Conservation (phyloP, 768 basidiomycete species). For the Boletellus emodensis region DNA sequence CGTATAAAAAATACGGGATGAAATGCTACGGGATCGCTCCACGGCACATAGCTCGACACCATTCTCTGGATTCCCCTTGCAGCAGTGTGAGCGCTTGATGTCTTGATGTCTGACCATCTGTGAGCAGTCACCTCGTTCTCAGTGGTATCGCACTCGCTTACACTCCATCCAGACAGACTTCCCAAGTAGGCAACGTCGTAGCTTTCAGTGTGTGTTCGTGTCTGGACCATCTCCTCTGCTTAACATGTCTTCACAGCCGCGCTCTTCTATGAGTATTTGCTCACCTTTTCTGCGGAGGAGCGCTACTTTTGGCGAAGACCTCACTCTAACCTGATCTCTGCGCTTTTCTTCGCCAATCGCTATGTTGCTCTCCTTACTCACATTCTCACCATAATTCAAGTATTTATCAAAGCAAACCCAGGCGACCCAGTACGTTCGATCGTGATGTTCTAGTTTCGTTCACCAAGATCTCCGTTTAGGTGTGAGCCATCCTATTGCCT, state of each 20-base stretch:
- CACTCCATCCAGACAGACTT: not conserved
- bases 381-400: constrained; percentile 34
- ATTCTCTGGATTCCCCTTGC: not conserved
- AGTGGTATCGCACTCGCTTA: too few species aligned
- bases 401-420: constrained; percentile 25
- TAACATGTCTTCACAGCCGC: constrained; percentile 17
- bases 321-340: constrained; percentile 30
- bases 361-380: constrained; percentile 39
- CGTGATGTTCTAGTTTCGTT: not conserved
- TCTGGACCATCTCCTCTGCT: not conserved
- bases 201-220: constrained; percentile 5
- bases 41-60: not conserved
- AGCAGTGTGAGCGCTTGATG: not conserved
- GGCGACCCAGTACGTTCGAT: constrained; percentile 1
- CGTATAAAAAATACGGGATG: not conserved
- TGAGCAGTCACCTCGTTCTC: not conserved
- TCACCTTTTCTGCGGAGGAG: constrained; percentile 43
- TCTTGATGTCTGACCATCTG: not conserved
- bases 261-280: constrained; percentile 41
- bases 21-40: not conserved
- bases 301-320: constrained; percentile 40
- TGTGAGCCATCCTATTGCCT: constrained; percentile 4
- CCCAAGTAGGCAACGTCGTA: not conserved
- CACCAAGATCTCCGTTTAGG: not conserved
- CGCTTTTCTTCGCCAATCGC: constrained; percentile 41